Evolutionary conservation across 495 filamentous ascomycete genomes (phyloP), one percentile per base, ranked within the genome.

Genomic region (Xylaria intraflava): DNA sequence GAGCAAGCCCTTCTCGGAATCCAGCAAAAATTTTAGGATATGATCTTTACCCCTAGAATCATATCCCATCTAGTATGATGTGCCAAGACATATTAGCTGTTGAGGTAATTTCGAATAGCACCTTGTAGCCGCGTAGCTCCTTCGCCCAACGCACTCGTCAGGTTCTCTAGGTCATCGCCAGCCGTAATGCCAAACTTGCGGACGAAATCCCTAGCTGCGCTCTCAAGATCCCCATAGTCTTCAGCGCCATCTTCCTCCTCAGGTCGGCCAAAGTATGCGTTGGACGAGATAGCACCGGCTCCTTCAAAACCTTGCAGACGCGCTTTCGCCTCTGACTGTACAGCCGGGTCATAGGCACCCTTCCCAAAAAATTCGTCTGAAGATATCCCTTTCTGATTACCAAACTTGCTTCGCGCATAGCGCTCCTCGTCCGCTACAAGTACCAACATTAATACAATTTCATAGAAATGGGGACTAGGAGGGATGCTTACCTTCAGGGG

Each of bases 341-440:
- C 83, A 30, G 74, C 72, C 26, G 91, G 83, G 60, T 98, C 89
- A 65, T 86, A 97, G 45, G 78, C 71, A 23, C 89, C 87, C 61
- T 91, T 92, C 53, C 91, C 90, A 66, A 98, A 98, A 75, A 95
- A 96, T 62, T 98, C 93, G 70, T 98, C 93, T 3, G 89, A 95
- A 1, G 90, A 96, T 59, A 98, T 98, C 67, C 87, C 87, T 76
- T 96, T 97, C 72, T 98, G 93, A 47, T 67, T 70, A 51, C 91
- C 93, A 58, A 98, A 98, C 65, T 91, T 92, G 77, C 66, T 66
- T 53, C 87, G 84, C 2, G 89, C 88, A 62, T 84, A 90, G 56
- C 74, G 76, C 60, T 92, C 83, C 6, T 78, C 79, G 30, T 92
- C 85, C 49, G 83, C 86, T 85, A 58, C 16, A 20, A 8, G n/a